Base-by-base conservation (phyloP, 2,329 filamentous ascomycete species). In the Verticillium albo-atrum region DNA sequence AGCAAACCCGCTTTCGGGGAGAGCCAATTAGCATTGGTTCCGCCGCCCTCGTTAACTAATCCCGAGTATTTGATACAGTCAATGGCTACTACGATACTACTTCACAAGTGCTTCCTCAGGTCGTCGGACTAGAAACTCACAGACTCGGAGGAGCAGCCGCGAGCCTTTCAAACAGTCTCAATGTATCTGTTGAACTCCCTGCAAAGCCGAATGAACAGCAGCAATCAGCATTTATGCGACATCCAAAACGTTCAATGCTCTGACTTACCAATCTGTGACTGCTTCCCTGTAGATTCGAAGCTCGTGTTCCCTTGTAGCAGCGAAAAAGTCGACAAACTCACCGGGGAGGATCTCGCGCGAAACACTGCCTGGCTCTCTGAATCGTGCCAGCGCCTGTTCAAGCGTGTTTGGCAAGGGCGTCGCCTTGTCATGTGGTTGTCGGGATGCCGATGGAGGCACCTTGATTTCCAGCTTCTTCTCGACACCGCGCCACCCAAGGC, bases 261-360 rank as follows among this genome's bases (percentile, higher is more conserved):
- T 7, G 57, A 84, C 86, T 73, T 79, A 89, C 88, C 89, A 91
- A 72, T 91, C 89, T 26, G 89, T 91, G 12, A 91, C 88, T n/a
- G 88, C 88, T 69, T 91, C 88, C 65, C 91, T 87, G 87, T 88
- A 92, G 32, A 90, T 72, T 66, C 84, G 75, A 62, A 89, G 78
- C 70, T 92, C 89, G 75, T 92, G 89, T 72, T 90, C 85, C 64
- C 89, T 82, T 42, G 87, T 90, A 14, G 88, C 88, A 14, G 84
- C 86, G 76, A 85, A 91, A 70, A 91, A 88, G 6, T 91, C 88
- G 2, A 91, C 88, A 72, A 92, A 91, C 4, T 85, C 84, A 72
- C 90, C 83, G 0, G 88, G 89, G 71, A 92, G 86, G 0, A 89
- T 84, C 68, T 91, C 86, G 58, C 89, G 77, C n/a, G 89, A 89